Evolutionary conservation across 2,329 filamentous ascomycete species (phyloP).

Genomic region (Teratosphaeria epicoccoides): DNA sequence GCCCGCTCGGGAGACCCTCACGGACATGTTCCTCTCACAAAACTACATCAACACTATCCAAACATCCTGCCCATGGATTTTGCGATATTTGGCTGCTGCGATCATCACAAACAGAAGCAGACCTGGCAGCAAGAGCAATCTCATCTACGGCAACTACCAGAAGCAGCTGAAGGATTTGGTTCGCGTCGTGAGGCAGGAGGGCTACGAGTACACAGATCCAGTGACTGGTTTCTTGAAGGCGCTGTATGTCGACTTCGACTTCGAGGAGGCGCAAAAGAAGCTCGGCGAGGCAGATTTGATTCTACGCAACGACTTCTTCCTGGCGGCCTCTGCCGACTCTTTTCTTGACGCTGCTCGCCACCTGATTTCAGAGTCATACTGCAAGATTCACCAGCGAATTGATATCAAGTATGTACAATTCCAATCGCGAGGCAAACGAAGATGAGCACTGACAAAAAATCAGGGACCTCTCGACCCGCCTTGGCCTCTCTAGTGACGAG

Average conservation of each 20-base stretch:
- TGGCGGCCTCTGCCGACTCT: constrained; percentile 68
- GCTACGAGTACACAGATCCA: constrained; percentile 93
- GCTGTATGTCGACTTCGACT: constrained; percentile 92
- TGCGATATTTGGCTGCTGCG: constrained; percentile 85
- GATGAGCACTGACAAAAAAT: neutral
- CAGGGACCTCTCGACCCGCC: constrained; percentile 76
- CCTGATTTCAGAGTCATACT: constrained; percentile 97
- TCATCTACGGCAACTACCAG: constrained; percentile 94
- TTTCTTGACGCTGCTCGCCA: constrained; percentile 93
- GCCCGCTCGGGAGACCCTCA: constrained; percentile 74
- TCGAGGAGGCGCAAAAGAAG: constrained; percentile 88
- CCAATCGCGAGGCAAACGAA: neutral
- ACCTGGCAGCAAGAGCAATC: constrained; percentile 81
- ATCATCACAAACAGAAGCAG: constrained; percentile 74
- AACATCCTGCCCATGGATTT: constrained; percentile 90
- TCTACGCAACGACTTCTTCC: constrained; percentile 89
- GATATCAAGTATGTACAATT: constrained; percentile 64
- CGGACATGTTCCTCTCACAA: constrained; percentile 94
- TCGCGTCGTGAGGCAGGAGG: constrained; percentile 90
- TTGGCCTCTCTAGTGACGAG: constrained; percentile 85
- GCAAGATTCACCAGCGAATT: constrained; percentile 98
- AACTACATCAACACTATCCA: constrained; percentile 99
- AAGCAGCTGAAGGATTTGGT: constrained; percentile 98
- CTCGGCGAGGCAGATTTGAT: constrained; percentile 82
- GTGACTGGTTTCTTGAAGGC: constrained; percentile 95